A percentile compares a stretch with the other conserved stretches of the same genome.
Evolutionary conservation across 1,284 basidiomycete species (phyloP).

Genomic region (Trichosporon sp.): DNA sequence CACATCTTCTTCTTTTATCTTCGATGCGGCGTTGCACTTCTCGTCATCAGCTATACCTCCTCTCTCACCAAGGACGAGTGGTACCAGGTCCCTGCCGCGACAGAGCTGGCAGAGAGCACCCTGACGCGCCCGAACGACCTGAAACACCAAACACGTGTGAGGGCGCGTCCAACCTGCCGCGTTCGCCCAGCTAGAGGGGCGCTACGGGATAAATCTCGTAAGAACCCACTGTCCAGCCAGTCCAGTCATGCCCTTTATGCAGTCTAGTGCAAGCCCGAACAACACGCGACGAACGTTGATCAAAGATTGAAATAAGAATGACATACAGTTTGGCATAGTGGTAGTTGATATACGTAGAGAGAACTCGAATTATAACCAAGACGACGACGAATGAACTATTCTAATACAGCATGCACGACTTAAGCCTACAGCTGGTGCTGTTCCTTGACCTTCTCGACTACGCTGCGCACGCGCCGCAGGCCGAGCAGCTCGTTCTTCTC

Average conservation of each 20-base stretch:
- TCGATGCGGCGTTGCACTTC: neutral
- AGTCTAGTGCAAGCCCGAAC: neutral
- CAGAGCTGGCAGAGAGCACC: neutral
- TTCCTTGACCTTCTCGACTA: slow-evolving; percentile 19
- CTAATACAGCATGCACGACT: neutral
- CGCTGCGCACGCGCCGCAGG: slow-evolving; percentile 24
- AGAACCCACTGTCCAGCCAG: neutral
- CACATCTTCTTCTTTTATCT: neutral
- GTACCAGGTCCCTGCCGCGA: too few species aligned
- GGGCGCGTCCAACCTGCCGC: neutral
- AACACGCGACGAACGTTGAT: neutral
- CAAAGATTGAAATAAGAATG: too few species aligned
- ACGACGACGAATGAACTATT: neutral
- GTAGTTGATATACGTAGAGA: neutral
- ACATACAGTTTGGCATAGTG: neutral
- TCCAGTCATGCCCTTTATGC: too few species aligned
- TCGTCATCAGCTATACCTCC: neutral
- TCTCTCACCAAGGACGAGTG: neutral
- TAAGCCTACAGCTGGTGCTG: neutral
- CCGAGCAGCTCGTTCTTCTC: slow-evolving; percentile 21
- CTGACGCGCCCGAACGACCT: neutral
- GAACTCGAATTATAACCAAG: neutral
- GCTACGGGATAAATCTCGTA: slow-evolving; percentile 2
- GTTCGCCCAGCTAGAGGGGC: neutral
- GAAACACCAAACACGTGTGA: slow-evolving; percentile 10